A percentile compares a stretch with the other conserved stretches of the same genome.
Evolutionary conservation across 2,329 filamentous ascomycete species (phyloP).

Genomic region (Penicillium olsonii): DNA sequence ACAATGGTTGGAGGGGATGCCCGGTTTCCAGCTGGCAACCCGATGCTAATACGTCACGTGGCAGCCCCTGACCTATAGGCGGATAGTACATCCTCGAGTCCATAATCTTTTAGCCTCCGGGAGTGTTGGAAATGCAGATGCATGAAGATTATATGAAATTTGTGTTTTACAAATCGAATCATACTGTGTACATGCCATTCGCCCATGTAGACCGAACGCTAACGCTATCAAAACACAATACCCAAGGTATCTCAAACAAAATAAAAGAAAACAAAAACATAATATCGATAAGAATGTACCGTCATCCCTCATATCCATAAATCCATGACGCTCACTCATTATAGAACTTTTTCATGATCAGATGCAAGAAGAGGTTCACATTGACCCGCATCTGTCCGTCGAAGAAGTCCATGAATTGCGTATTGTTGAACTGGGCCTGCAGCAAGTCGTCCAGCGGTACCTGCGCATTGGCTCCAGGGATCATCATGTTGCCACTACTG

Average conservation of each 20-base stretch:
- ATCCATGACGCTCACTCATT: slow-evolving; percentile 42
- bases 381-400: slow-evolving; percentile 85
- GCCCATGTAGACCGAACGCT: slow-evolving; percentile 18
- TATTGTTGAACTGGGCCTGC: slow-evolving; percentile 95
- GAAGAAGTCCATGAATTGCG: slow-evolving; percentile 94
- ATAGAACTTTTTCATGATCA: slow-evolving; percentile 99
- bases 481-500: slow-evolving; percentile 87
- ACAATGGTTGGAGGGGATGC: slow-evolving; percentile 19
- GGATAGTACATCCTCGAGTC: not conserved
- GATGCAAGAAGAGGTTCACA: slow-evolving; percentile 92
- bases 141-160: not conserved
- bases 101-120: not conserved
- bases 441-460: slow-evolving; percentile 90
- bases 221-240: slow-evolving; percentile 28
- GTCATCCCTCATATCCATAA: slow-evolving; percentile 26
- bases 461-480: slow-evolving; percentile 86
- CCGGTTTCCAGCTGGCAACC: slow-evolving; percentile 29
- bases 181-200: slow-evolving; percentile 28
- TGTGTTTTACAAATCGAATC: slow-evolving; percentile 7
- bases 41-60: slow-evolving; percentile 34
- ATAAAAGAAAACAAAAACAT: slow-evolving; percentile 15
- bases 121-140: not conserved
- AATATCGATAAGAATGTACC: slow-evolving; percentile 23
- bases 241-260: slow-evolving; percentile 27
- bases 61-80: slow-evolving; percentile 26